A percentile compares a stretch with the other conserved stretches of the same genome.
phyloP scores from a whole-genome alignment of 73 alveolate species.

The Halteria grandinella region DNA sequence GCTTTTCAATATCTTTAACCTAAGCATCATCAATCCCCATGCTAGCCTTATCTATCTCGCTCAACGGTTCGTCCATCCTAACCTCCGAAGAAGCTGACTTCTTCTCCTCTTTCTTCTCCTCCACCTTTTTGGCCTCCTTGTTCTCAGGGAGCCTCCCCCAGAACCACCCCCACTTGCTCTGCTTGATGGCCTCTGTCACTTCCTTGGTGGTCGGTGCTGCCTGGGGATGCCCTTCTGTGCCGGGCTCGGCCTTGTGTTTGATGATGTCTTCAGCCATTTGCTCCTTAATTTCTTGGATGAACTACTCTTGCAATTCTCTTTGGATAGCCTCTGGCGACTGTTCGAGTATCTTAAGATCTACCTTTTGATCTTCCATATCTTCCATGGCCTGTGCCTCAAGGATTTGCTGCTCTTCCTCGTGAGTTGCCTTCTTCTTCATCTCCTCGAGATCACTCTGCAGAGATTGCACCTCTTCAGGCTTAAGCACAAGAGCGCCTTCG shows the following conservation, averaged over 20 bases:
- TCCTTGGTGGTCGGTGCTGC: too few species aligned
- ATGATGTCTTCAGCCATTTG: background rate
- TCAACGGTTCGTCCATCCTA: too few species aligned
- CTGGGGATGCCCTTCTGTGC: too few species aligned
- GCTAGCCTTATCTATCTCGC: too few species aligned
- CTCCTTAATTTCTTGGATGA: conserved; percentile 34
- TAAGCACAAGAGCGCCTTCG: background rate
- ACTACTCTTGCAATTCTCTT: conserved; percentile 14
- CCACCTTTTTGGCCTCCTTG: background rate
- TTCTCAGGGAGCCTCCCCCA: conserved; percentile 45
- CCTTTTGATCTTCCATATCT: conserved; percentile 20
- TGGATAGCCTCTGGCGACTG: conserved; percentile 45
- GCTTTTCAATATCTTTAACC: too few species aligned
- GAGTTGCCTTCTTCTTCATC: background rate
- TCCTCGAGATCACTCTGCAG: too few species aligned
- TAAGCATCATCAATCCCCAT: too few species aligned
- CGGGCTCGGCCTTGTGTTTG: background rate
- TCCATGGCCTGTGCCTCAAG: background rate
- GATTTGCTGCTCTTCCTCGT: background rate
- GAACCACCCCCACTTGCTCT: conserved; percentile 56
- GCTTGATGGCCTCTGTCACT: background rate
- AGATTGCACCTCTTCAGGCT: too few species aligned
- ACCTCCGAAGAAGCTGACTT: background rate
- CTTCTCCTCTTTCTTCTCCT: background rate
- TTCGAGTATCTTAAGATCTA: conserved; percentile 24